phyloP scores from a whole-genome alignment of 1,284 basidiomycete genomes.

The Ganoderma resinaceum region DNA sequence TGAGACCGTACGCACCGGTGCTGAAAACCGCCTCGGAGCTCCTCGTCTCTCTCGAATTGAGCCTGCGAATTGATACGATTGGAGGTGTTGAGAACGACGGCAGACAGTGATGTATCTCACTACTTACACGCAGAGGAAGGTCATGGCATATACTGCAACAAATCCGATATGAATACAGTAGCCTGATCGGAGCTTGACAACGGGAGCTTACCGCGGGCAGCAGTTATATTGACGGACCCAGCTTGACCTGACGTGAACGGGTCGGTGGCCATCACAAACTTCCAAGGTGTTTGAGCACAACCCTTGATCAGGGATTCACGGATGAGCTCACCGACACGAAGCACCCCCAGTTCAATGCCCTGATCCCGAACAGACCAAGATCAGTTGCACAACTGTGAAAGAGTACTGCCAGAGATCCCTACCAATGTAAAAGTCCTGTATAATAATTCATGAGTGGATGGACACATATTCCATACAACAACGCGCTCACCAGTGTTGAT shows the following conservation, averaged over 20 bases:
- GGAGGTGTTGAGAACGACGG: neutral
- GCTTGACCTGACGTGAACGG: neutral
- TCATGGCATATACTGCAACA: neutral
- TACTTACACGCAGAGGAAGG: slow-evolving; percentile 1
- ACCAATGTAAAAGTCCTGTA: neutral
- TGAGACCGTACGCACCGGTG: neutral
- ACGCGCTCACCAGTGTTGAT: neutral
- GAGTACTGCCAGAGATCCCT: too few relatives aligned
- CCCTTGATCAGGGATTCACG: neutral
- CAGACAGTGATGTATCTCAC: neutral
- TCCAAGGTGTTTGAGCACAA: neutral
- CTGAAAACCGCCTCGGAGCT: neutral
- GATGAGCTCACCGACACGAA: neutral
- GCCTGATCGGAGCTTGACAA: neutral
- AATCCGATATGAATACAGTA: neutral
- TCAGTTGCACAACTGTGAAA: neutral
- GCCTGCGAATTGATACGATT: neutral
- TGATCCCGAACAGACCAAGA: neutral
- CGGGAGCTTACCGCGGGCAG: neutral
- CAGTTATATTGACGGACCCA: neutral
- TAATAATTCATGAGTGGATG: neutral
- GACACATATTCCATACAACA: neutral
- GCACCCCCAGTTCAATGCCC: neutral
- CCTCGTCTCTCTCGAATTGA: neutral
- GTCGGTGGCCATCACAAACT: neutral